Percentiles rank a stretch among this genome's conserved stretches.
These are phyloP conservation scores for Gilbertella persicaria DNA, from an alignment of 371 early-diverging fungal species.

Conservation along the genomic window DNA sequence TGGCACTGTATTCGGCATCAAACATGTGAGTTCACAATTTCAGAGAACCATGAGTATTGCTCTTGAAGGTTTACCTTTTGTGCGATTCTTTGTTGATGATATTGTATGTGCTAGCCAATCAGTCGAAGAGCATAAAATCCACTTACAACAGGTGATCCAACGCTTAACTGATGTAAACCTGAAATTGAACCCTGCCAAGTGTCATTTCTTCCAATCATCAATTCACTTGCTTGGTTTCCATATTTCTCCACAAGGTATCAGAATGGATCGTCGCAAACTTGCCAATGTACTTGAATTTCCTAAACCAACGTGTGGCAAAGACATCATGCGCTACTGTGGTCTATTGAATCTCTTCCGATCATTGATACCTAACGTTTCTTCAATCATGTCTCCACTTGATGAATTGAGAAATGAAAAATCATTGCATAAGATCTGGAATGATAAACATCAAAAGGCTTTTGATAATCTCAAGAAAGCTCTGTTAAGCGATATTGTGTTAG, in stretches of 20 bases:
- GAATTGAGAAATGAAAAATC: conserved; percentile 8
- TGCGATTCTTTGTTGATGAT: conserved; percentile 13
- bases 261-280: too few species aligned
- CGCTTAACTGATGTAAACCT: conserved; percentile 18
- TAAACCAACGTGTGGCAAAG: conserved; percentile 13
- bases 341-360: conserved; percentile 24
- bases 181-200: conserved; percentile 20
- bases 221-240: conserved; percentile 20
- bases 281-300: conserved; percentile 13
- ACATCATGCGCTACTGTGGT: conserved; percentile 18
- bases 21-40: not conserved
- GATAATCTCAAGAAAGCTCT: conserved; percentile 4
- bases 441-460: not conserved
- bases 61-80: conserved; percentile 1
- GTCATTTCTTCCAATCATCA: conserved; percentile 2
- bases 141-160: conserved; percentile 8
- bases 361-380: conserved; percentile 10
- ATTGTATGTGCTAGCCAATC: conserved; percentile 1
- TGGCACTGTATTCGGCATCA: conserved; percentile 7
- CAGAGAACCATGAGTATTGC: conserved; percentile 4
- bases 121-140: conserved; percentile 6
- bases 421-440: not conserved
- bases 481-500: not conserved
- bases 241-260: conserved; percentile 10
- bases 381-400: conserved; percentile 20